These are phyloP conservation scores for Coffea canephora DNA, from an alignment of 257 asterid genomes.

Conservation along the genomic window DNA sequence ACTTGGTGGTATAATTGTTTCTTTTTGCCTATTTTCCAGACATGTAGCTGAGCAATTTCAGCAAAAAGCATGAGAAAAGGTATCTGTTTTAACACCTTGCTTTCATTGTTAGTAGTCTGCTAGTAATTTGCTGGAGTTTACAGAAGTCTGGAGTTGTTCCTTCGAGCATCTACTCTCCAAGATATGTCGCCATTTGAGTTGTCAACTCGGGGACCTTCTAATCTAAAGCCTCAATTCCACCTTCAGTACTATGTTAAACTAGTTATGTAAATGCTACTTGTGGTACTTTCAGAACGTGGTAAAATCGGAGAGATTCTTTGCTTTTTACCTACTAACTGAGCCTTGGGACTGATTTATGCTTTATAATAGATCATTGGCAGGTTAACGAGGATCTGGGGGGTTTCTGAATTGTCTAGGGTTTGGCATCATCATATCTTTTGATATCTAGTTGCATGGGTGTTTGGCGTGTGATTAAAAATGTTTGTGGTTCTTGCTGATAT, in stretches of 20 bases:
- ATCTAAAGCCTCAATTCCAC: background rate
- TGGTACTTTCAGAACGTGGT: background rate
- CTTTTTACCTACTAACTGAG: background rate
- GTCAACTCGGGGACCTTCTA: background rate
- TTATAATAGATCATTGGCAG: background rate
- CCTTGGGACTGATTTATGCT: background rate
- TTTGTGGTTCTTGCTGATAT: background rate
- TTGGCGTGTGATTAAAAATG: background rate
- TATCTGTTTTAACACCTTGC: background rate
- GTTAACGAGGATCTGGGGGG: background rate
- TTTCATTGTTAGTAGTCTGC: background rate
- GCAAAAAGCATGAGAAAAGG: background rate
- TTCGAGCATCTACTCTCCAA: background rate
- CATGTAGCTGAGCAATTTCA: background rate
- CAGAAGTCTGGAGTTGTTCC: background rate
- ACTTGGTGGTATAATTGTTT: slow-evolving; percentile 16
- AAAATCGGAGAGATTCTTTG: background rate
- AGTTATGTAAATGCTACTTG: background rate
- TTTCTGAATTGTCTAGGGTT: background rate
- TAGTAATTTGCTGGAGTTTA: background rate
- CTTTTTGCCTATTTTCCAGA: background rate
- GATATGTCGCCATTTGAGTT: background rate
- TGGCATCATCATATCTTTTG: background rate
- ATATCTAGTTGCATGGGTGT: background rate
- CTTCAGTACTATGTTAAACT: background rate